These are phyloP conservation scores for Trebouxia sp. DNA, from an alignment of 139 green algal species.

Conservation along the genomic window DNA sequence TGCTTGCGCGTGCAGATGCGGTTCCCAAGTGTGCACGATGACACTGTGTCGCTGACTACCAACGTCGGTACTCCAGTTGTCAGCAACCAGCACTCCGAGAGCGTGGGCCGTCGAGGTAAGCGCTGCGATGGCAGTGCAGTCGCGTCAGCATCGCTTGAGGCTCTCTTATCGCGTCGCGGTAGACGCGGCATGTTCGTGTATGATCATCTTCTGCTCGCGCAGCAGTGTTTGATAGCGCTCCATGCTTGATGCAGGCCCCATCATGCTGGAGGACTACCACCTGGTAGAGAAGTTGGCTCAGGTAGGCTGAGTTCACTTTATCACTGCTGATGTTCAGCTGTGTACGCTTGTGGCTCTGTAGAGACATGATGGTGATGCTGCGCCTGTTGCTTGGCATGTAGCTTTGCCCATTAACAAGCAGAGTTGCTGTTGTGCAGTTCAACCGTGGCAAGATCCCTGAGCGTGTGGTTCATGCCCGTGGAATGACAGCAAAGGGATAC, in stretches of 20 bases:
- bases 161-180: too few relatives aligned
- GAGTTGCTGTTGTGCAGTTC: conserved; percentile 37
- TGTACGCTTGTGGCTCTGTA: neutral
- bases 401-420: too few relatives aligned
- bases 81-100: conserved; percentile 23
- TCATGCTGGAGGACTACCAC: conserved; percentile 55
- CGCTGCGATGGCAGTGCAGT: neutral
- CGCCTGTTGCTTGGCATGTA: neutral
- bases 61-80: conserved; percentile 22
- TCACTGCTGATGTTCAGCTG: neutral
- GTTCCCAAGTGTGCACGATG: conserved; percentile 13
- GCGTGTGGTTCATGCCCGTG: conserved; percentile 43
- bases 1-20: conserved; percentile 7
- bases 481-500: conserved; percentile 38
- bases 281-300: conserved; percentile 50
- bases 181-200: too few relatives aligned
- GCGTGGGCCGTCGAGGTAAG: conserved; percentile 21
- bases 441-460: conserved; percentile 50
- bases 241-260: conserved; percentile 31
- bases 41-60: conserved; percentile 30
- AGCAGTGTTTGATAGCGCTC: too few relatives aligned
- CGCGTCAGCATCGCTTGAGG: too few relatives aligned
- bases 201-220: neutral
- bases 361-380: neutral
- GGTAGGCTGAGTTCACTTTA: neutral